Percentiles rank a stretch among this genome's conserved stretches.
phyloP scores from a whole-genome alignment of 306 rosid genomes.

The Herpetospermum pedunculosum region DNA sequence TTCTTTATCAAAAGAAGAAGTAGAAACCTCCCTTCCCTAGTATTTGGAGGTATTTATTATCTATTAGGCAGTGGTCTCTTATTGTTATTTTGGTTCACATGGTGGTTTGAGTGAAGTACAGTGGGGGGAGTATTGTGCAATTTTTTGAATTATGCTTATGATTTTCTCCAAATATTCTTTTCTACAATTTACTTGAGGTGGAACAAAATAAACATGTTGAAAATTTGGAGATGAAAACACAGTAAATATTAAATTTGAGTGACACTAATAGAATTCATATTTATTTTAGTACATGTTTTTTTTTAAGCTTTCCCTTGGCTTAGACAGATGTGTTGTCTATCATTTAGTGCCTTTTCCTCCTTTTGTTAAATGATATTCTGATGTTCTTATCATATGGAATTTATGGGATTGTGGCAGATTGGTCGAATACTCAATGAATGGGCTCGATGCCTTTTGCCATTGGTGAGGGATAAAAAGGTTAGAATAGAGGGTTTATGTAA shows the following conservation, averaged over 20 bases:
- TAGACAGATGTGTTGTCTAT: slow-evolving; percentile 9
- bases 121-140: not conserved
- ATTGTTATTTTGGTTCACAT: not conserved
- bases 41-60: too few species aligned
- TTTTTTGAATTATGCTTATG: not conserved
- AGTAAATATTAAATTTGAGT: too few species aligned
- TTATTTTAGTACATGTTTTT: not conserved
- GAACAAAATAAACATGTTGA: too few species aligned
- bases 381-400: not conserved
- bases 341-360: not conserved
- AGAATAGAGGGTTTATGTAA: slow-evolving; percentile 62
- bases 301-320: not conserved
- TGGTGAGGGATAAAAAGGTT: slow-evolving; percentile 64
- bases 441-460: slow-evolving; percentile 85
- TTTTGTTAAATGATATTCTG: not conserved
- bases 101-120: not conserved
- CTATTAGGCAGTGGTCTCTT: not conserved
- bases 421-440: slow-evolving; percentile 95
- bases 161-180: too few species aligned
- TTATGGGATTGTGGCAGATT: slow-evolving; percentile 37
- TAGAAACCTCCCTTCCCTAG: not conserved
- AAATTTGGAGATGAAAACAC: too few species aligned
- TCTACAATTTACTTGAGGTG: too few species aligned
- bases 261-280: too few species aligned
- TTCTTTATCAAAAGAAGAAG: too few species aligned